phyloP scores from a whole-genome alignment of 768 basidiomycete genomes.

The Tricholoma terreum region DNA sequence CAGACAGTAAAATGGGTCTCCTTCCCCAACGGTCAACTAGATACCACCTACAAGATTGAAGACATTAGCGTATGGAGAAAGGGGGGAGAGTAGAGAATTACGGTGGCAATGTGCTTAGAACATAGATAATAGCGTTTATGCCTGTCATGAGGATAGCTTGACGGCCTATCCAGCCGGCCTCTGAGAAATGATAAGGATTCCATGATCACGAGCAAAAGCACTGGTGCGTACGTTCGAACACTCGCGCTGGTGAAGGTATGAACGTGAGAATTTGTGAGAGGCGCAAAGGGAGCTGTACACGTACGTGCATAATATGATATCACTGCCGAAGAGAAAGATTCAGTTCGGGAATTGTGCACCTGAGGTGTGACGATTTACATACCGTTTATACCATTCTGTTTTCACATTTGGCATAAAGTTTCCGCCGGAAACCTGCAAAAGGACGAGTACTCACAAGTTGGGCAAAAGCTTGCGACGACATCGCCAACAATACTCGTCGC shows the following conservation, averaged over 20 bases:
- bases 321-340: slow-evolving; percentile 40
- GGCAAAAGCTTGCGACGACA: slow-evolving; percentile 72
- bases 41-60: slow-evolving; percentile 66
- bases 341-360: not conserved
- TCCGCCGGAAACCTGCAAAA: not conserved
- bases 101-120: slow-evolving; percentile 81
- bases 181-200: slow-evolving; percentile 36
- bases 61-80: slow-evolving; percentile 7
- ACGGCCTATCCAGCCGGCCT: slow-evolving; percentile 93
- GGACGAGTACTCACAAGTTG: slow-evolving; percentile 14
- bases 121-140: slow-evolving; percentile 82
- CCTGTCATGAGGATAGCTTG: slow-evolving; percentile 96
- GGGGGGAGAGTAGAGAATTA: slow-evolving; percentile 35
- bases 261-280: slow-evolving; percentile 3
- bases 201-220: not conserved
- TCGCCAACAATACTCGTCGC: slow-evolving; percentile 83
- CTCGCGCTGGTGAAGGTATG: slow-evolving; percentile 51
- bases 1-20: slow-evolving; percentile 80
- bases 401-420: not conserved
- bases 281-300: slow-evolving; percentile 24
- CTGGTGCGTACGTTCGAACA: slow-evolving; percentile 74
- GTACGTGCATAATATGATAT: slow-evolving; percentile 93
- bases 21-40: slow-evolving; percentile 91
- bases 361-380: slow-evolving; percentile 13
- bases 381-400: slow-evolving; percentile 93